Evolutionary conservation across 257 asterid genomes (phyloP).

Genomic region (Gentiana dahurica): DNA sequence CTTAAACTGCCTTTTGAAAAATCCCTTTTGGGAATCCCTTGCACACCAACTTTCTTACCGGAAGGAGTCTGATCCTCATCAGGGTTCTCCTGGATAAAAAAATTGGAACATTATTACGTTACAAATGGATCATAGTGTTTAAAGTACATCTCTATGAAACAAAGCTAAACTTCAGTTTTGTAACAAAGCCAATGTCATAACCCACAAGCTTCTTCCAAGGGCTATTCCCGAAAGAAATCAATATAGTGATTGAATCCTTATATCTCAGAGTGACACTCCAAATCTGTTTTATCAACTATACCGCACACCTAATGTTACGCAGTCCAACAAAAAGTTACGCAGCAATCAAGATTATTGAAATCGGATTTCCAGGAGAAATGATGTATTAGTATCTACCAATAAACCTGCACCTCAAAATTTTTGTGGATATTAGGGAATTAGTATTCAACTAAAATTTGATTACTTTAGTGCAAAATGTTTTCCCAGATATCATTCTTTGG

Average conservation of each 20-base stretch:
- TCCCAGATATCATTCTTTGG: no score
- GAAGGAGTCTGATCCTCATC: slow-evolving; percentile 35
- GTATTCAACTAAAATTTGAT: no score
- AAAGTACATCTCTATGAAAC: slow-evolving; percentile 9
- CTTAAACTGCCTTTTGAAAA: slow-evolving; percentile 36
- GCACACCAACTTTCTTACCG: slow-evolving; percentile 42
- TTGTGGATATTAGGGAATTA: no score
- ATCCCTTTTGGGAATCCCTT: slow-evolving; percentile 59
- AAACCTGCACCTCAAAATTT: no score
- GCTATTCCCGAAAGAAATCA: neutral
- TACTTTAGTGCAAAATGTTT: no score
- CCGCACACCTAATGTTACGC: no score
- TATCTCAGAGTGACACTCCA: neutral
- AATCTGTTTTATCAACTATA: neutral
- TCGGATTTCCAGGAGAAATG: no score
- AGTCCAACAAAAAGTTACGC: no score
- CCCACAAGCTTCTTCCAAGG: neutral
- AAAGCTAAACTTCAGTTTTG: slow-evolving; percentile 24
- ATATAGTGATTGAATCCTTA: neutral
- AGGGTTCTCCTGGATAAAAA: slow-evolving; percentile 46
- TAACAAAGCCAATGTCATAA: no score
- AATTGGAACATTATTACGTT: slow-evolving; percentile 13
- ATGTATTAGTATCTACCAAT: no score
- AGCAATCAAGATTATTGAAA: no score
- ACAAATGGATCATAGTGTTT: no score